Conservation (phyloP, 208 protist genomes). For the Trypanosomatidae sp. region DNA sequence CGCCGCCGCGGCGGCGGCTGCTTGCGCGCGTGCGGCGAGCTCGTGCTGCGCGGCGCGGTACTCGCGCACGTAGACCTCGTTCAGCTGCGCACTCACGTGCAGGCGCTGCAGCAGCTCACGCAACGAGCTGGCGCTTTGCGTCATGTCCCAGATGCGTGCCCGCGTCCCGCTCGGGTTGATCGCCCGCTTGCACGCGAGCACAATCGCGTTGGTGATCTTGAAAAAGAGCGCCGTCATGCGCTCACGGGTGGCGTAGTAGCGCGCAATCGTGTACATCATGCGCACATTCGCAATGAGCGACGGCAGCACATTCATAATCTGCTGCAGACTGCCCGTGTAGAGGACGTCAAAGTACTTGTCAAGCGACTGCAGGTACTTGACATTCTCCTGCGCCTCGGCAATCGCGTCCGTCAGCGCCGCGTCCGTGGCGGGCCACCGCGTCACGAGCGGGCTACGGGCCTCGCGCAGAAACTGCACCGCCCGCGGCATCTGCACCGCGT, state of each 20-base stretch:
- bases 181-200: slow-evolving; percentile 87
- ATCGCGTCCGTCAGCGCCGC: slow-evolving; percentile 86
- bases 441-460: slow-evolving; percentile 60
- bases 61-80: slow-evolving; percentile 89
- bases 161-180: slow-evolving; percentile 84
- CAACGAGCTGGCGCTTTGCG: slow-evolving; percentile 49
- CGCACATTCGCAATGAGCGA: slow-evolving; percentile 93
- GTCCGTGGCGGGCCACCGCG: slow-evolving; percentile 87
- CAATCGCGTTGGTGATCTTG: slow-evolving; percentile 96
- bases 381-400: slow-evolving; percentile 97
- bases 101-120: slow-evolving; percentile 73
- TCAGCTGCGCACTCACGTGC: slow-evolving; percentile 82
- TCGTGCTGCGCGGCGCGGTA: slow-evolving; percentile 87
- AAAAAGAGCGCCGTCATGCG: slow-evolving; percentile 96
- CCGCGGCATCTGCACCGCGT: slow-evolving; percentile 43
- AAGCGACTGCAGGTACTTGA: slow-evolving; percentile 95
- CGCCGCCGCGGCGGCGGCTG: too few relatives aligned
- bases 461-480: slow-evolving; percentile 87
- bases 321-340: slow-evolving; percentile 81
- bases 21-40: slow-evolving; percentile 57
- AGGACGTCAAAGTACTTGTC: slow-evolving; percentile 96
- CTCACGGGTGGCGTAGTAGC: slow-evolving; percentile 91
- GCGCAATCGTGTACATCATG: slow-evolving; percentile 95
- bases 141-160: slow-evolving; percentile 88
- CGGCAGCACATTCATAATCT: slow-evolving; percentile 91